Percentiles rank a stretch among this genome's conserved stretches.
Conservation (phyloP, 2,329 filamentous ascomycete genomes). For the Trichophaea hybrida region DNA sequence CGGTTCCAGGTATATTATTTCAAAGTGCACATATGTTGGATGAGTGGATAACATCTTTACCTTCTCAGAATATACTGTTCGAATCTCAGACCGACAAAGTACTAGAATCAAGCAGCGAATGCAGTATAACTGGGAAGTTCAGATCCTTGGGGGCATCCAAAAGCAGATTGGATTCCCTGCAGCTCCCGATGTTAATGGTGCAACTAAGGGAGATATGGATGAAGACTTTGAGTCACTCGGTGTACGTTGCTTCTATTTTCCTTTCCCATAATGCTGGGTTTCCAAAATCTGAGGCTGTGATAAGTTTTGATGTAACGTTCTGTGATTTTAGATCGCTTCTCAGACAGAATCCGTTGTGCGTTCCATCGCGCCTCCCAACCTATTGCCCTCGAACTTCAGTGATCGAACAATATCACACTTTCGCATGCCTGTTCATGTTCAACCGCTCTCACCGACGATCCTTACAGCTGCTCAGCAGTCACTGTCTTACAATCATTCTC, state of each 20-base stretch:
- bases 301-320: slow-evolving; percentile 18
- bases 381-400: slow-evolving; percentile 19
- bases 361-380: slow-evolving; percentile 13
- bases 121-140: slow-evolving; percentile 90
- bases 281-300: background rate
- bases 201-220: slow-evolving; percentile 59
- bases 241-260: slow-evolving; percentile 43
- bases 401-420: slow-evolving; percentile 13
- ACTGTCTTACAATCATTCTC: slow-evolving; percentile 7
- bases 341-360: slow-evolving; percentile 14
- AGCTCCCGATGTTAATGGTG: slow-evolving; percentile 67
- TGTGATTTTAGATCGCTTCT: slow-evolving; percentile 23
- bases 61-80: slow-evolving; percentile 65
- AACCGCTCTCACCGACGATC: slow-evolving; percentile 19
- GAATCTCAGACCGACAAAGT: slow-evolving; percentile 60
- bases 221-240: slow-evolving; percentile 82
- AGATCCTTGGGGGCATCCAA: slow-evolving; percentile 73
- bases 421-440: slow-evolving; percentile 15
- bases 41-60: slow-evolving; percentile 51
- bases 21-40: slow-evolving; percentile 2
- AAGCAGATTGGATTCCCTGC: slow-evolving; percentile 95
- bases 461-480: slow-evolving; percentile 12
- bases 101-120: slow-evolving; percentile 73
- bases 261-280: slow-evolving; percentile 28
- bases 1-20: slow-evolving; percentile 24